phyloP scores from a whole-genome alignment of 345 rosid species.

The Moricandia moricandioides region DNA sequence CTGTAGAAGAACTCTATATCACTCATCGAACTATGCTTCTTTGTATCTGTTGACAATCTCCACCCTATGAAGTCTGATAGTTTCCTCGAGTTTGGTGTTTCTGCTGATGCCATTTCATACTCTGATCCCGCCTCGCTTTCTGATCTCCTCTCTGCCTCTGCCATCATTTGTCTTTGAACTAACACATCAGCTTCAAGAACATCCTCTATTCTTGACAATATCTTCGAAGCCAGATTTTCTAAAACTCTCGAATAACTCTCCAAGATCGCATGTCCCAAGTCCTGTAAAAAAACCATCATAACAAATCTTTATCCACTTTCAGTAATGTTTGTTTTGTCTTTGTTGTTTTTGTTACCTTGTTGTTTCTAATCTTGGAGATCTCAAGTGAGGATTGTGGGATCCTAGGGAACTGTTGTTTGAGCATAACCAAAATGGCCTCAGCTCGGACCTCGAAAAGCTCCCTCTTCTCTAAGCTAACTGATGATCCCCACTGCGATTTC shows the following conservation, averaged over 20 bases:
- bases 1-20: slow-evolving; percentile 36
- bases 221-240: background rate
- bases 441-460: slow-evolving; percentile 92
- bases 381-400: slow-evolving; percentile 82
- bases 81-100: background rate
- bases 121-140: background rate
- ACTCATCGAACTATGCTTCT: slow-evolving; percentile 33
- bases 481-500: slow-evolving; percentile 66
- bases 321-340: slow-evolving; percentile 4
- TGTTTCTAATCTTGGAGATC: slow-evolving; percentile 72
- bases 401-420: slow-evolving; percentile 80
- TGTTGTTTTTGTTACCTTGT: slow-evolving; percentile 51
- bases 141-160: background rate
- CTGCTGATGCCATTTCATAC: background rate
- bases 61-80: background rate
- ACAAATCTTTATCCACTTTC: background rate
- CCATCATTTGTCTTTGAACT: background rate
- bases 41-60: background rate
- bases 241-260: background rate
- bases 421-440: slow-evolving; percentile 64
- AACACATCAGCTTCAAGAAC: background rate
- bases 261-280: background rate
- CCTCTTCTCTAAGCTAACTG: slow-evolving; percentile 85
- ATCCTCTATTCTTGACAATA: background rate
- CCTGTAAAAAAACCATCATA: background rate